A percentile compares a stretch with the other conserved stretches of the same genome.
Conservation (phyloP, 371 early-diverging fungal species). For the Mycotypha africana region DNA sequence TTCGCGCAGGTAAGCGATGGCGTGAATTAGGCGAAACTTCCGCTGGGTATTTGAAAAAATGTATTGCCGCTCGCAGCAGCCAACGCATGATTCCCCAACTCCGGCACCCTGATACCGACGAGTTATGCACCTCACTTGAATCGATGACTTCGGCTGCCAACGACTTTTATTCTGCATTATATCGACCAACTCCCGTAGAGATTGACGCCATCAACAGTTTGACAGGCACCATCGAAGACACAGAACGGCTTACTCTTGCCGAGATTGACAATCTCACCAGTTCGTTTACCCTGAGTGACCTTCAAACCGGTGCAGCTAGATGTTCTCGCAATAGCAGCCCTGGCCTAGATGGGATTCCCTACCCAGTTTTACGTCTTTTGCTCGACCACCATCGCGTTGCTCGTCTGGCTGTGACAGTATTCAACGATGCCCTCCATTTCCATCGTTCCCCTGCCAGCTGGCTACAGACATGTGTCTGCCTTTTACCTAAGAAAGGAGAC, state of each 20-base stretch:
- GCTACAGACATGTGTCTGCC: slow-evolving; percentile 13
- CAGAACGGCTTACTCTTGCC: background rate
- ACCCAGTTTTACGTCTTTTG: background rate
- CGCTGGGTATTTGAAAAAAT: slow-evolving; percentile 2
- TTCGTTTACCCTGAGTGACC: too few relatives aligned
- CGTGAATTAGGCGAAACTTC: slow-evolving; percentile 5
- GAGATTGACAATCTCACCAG: background rate
- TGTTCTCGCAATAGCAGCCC: slow-evolving; percentile 1
- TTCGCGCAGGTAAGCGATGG: slow-evolving; percentile 1
- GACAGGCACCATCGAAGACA: background rate
- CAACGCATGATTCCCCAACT: background rate
- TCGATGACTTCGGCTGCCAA: background rate
- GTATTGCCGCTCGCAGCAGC: background rate
- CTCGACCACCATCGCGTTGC: background rate
- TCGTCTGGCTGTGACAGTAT: too few relatives aligned
- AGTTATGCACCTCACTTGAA: background rate
- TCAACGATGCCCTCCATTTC: slow-evolving; percentile 10
- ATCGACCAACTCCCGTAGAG: background rate
- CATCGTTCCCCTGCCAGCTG: slow-evolving; percentile 16
- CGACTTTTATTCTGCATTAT: background rate
- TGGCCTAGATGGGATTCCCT: slow-evolving; percentile 1
- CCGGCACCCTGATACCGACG: background rate
- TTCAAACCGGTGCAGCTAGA: background rate
- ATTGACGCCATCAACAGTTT: background rate
- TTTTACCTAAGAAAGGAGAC: slow-evolving; percentile 21